Base-by-base conservation (phyloP, 768 basidiomycete genomes). In the Termitomyces sp. region DNA sequence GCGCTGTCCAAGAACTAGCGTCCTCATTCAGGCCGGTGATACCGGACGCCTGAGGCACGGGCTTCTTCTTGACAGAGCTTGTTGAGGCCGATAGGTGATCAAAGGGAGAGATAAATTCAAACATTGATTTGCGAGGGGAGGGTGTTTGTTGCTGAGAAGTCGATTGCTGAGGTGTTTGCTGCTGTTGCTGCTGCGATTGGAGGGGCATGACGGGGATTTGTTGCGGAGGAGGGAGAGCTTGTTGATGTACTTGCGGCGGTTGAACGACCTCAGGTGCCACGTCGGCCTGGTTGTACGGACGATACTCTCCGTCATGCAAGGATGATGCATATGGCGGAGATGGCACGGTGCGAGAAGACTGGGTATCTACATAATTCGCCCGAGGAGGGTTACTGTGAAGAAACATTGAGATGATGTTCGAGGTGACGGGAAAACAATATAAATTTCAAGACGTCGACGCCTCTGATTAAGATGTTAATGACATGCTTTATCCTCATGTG, bases 101-200 rank as follows among this genome's bases (percentile, higher is more conserved):
- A 63, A 93, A 92, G 2, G 92, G 86, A 49, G 90, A 91, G 50
- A 87, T 79, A 59, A 90, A 93, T 39, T 92, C 90, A 63, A 94
- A 94, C 81, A 92, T 84, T 49, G 89, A 88, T 69, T 88, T 86
- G 64, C 85, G 87, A 24, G 86, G 81, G 42, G 87, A 86, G 31
- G 89, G 82, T 0, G 87, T 83, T 3, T 81, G 74, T 57, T 67
- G 68, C 26, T 71, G 72, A 41, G 63, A 64, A 55, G 63, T 63
- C 53, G 64, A 63, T 27, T 66, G 60, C 29, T 64, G 66, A 37
- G 69, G 65, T 8, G 54, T 61, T 39, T 65, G 68, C 22, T 69
- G 70, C 20, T 66, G 64, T 26, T 61, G 65, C 18, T 61, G 65
- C 20, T 61, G 57, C 3, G 51, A 47, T 48, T 58, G 79, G n/a